Evolutionary conservation across 495 filamentous ascomycete species (phyloP), one percentile per base, ranked within the genome.

Genomic region (Clohesyomyces aquaticus): DNA sequence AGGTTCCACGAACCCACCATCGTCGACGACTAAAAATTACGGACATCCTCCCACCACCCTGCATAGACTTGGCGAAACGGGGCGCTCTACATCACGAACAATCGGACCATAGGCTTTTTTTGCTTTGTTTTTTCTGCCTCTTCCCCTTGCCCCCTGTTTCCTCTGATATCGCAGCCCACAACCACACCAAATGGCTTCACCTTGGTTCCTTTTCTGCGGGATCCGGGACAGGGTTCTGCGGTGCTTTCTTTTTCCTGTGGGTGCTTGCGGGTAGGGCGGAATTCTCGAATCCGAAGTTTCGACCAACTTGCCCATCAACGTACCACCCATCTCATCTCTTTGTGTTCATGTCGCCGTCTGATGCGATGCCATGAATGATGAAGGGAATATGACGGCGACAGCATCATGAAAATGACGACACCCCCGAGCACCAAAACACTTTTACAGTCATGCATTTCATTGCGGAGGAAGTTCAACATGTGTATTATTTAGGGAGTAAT

Each of bases 31-130:
- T n/a, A 57, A 47, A 57, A 22, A 18, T 45, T 46, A 45, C 53
- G 32, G 38, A 16, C 29, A 46, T 29, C 54, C 54, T n/a, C 35
- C 14, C 38, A 46, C 41, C 54, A 45, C 38, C 38, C 54, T 57
- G 41, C 41, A 57, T 57, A 57, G 54, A 47, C 35, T 57, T 57
- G 54, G 54, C 54, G 54, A 42, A 55, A 21, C 9, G 2, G 51
- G 29, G 32, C 32, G 14, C 32, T 38, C 6, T 14, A 14, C 32
- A 38, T 38, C 32, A 38, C 14, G 32, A 6, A 38, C 32, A 38
- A 38, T 38, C 32, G 32, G 32, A 14, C 32, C 32, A 38, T 38
- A 14, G 32, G 6, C 14, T 38, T 38, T 14, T 14, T 38, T 38
- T 6, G 14, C 14, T 38, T 6, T 38, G 6, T 38, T 38, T 14